Base-by-base conservation (phyloP, 2,329 filamentous ascomycete species). In the Magnaporthales sp. region DNA sequence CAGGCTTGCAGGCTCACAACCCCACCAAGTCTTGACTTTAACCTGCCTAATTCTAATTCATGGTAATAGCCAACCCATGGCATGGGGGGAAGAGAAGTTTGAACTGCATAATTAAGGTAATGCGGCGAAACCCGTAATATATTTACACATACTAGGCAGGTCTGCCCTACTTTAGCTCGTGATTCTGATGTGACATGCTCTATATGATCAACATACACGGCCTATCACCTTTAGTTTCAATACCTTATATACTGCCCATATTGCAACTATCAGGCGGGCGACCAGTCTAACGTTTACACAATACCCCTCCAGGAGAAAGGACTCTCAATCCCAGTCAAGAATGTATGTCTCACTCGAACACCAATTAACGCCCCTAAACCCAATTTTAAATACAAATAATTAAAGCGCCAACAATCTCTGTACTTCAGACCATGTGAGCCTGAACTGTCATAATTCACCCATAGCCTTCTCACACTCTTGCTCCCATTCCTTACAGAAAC, bases 401-500 rank as follows among this genome's bases (percentile, higher is more conserved):
- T 26, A 30, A 13, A 30, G 19, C 38, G 15, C 3, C 56, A 27
- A 60, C 4, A 27, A 58, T 60, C 56, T 27, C 19, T 13, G 11
- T 4, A 13, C 11, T 27, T 27, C 56, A 13, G 4, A 7, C 26
- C 11, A 24, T 13, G 19, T 64, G 3, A 22, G 6, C 10, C 10
- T 30, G n/a, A 13, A 13, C 11, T 19, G 38, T 24, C 29, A 66
- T 32, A 66, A 32, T 3, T 66, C 64, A 4, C 64, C 56, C 31
- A 68, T 64, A n/a, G 69, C 73, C 9, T 71, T 70, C 26, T 70
- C 67, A 6, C 71, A 72, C 2, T 71, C 69, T 9, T 63, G 68
- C 2, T 72, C 72, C 76, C 77, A 78, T 46, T 78, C 74, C 65
- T 77, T 77, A 68, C 81, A 83, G 30, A 75, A 67, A 2, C 80